phyloP scores from a whole-genome alignment of 805 yeast species.

The Candida pseudofarinosa region DNA sequence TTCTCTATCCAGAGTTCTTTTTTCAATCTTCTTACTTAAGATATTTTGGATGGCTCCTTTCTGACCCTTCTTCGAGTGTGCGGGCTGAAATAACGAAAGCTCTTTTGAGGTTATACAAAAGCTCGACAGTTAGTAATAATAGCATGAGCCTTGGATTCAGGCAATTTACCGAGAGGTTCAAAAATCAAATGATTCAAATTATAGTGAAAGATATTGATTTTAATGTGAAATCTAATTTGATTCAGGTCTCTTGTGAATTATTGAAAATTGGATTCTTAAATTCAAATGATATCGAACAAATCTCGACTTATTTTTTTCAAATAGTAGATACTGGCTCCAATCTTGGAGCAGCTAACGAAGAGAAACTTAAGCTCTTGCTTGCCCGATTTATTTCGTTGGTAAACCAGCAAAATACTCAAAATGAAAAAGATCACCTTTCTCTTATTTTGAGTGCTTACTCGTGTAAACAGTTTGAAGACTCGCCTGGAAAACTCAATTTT shows the following conservation, averaged over 20 bases:
- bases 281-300: slow-evolving; percentile 45
- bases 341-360: slow-evolving; percentile 10
- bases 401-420: slow-evolving; percentile 36
- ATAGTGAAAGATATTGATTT: slow-evolving; percentile 37
- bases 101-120: slow-evolving; percentile 46
- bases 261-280: slow-evolving; percentile 60
- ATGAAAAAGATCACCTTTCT: slow-evolving; percentile 31
- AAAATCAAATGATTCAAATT: slow-evolving; percentile 62
- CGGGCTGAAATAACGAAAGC: slow-evolving; percentile 61
- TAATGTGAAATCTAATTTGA: slow-evolving; percentile 48
- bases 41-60: slow-evolving; percentile 79
- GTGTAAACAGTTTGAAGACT: slow-evolving; percentile 20
- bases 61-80: slow-evolving; percentile 62
- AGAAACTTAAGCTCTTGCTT: slow-evolving; percentile 41
- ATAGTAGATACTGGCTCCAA: slow-evolving; percentile 13
- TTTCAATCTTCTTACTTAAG: slow-evolving; percentile 66
- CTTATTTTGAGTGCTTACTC: slow-evolving; percentile 25
- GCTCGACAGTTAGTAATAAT: slow-evolving; percentile 10
- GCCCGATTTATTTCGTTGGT: slow-evolving; percentile 50
- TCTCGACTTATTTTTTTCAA: slow-evolving; percentile 19
- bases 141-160: slow-evolving; percentile 58
- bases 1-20: slow-evolving; percentile 64
- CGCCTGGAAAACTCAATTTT: slow-evolving; percentile 15
- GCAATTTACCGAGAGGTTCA: slow-evolving; percentile 75
- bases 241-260: slow-evolving; percentile 52